These are phyloP conservation scores for Ophiostoma pallidulum DNA, from an alignment of 2,329 filamentous ascomycete genomes.

Conservation along the genomic window DNA sequence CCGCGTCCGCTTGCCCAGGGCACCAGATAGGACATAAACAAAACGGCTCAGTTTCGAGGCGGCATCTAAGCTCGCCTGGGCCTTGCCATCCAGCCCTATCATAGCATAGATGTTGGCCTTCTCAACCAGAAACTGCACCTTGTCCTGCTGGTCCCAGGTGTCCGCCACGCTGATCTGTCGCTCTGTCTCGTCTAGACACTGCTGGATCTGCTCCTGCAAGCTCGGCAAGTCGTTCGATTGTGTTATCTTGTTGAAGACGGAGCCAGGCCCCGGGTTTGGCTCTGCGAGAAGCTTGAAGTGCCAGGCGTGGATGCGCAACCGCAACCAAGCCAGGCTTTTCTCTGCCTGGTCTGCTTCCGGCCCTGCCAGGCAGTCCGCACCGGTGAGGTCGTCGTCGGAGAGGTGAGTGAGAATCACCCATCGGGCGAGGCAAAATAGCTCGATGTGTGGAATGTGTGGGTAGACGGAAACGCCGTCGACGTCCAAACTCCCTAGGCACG, in stretches of 20 bases:
- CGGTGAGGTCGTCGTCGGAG: neutral
- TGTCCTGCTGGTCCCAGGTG: slow-evolving; percentile 38
- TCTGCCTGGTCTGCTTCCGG: slow-evolving; percentile 24
- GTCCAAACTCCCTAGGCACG: slow-evolving; percentile 60
- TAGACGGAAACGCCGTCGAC: slow-evolving; percentile 84
- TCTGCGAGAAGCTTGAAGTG: slow-evolving; percentile 52
- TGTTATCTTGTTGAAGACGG: slow-evolving; percentile 45
- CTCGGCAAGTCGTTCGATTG: slow-evolving; percentile 51
- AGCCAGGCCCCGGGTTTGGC: slow-evolving; percentile 43
- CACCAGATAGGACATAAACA: slow-evolving; percentile 72
- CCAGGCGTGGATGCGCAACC: slow-evolving; percentile 64
- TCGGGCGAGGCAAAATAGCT: slow-evolving; percentile 69
- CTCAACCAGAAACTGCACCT: slow-evolving; percentile 68
- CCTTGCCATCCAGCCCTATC: slow-evolving; percentile 70
- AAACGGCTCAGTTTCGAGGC: slow-evolving; percentile 63
- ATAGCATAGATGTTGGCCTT: slow-evolving; percentile 74
- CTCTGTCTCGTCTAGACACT: slow-evolving; percentile 34
- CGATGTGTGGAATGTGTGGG: slow-evolving; percentile 69
- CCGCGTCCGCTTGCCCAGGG: slow-evolving; percentile 74
- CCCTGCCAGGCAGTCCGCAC: neutral
- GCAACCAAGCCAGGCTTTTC: slow-evolving; percentile 46
- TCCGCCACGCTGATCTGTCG: slow-evolving; percentile 23
- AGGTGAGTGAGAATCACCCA: slow-evolving; percentile 16
- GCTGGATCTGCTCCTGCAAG: slow-evolving; percentile 41
- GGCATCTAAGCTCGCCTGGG: slow-evolving; percentile 57